Evolutionary conservation across 1,284 basidiomycete species (phyloP).

Genomic region (Puccinia coronata): DNA sequence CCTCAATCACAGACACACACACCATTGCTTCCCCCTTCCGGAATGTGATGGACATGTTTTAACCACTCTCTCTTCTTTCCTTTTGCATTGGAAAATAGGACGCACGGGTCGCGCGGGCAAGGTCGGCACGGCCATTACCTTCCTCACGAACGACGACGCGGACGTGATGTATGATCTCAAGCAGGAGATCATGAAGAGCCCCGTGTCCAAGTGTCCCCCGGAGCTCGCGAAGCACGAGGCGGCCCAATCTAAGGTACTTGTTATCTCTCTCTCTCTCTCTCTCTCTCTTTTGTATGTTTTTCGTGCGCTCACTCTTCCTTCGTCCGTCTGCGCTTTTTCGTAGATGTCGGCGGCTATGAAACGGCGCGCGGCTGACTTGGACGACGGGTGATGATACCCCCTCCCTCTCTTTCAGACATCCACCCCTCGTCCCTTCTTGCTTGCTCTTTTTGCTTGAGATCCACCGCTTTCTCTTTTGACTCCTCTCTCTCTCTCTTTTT

Average conservation of each 20-base stretch:
- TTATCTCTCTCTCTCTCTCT: neutral
- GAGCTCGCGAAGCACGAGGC: constrained; percentile 87
- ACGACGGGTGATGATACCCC: constrained; percentile 21
- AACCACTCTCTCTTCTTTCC: too few relatives aligned
- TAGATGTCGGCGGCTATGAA: constrained; percentile 50
- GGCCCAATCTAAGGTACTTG: constrained; percentile 64
- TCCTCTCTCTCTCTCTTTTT: too few relatives aligned
- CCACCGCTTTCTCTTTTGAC: too few relatives aligned
- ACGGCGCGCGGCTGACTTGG: constrained; percentile 38
- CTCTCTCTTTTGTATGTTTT: too few relatives aligned
- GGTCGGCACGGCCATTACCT: constrained; percentile 86
- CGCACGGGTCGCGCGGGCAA: constrained; percentile 97
- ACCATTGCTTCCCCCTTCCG: too few relatives aligned
- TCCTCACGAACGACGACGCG: constrained; percentile 91
- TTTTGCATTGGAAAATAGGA: too few relatives aligned
- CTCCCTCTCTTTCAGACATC: neutral
- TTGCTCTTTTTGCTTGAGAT: too few relatives aligned
- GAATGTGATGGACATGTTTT: too few relatives aligned
- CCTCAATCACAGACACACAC: too few relatives aligned
- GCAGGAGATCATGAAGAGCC: constrained; percentile 90
- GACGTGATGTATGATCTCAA: constrained; percentile 96
- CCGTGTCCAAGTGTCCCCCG: constrained; percentile 79
- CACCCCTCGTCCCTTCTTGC: too few relatives aligned
- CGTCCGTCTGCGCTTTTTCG: neutral
- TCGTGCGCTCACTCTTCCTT: constrained; percentile 2